Base-by-base conservation (phyloP, 176 grass and related monocot species). In the Musa troglodytarum region DNA sequence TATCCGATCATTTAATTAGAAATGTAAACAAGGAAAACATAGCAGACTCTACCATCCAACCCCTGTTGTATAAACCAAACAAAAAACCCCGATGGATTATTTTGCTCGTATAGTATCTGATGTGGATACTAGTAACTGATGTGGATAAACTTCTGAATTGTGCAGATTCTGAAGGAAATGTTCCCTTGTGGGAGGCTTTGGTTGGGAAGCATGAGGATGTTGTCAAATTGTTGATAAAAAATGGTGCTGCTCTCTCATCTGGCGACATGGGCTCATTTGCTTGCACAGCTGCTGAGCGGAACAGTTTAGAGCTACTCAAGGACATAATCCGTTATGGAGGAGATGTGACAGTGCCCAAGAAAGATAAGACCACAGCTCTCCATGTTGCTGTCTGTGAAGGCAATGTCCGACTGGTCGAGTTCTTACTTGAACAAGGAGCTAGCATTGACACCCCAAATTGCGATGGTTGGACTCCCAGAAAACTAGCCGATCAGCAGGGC, bases 121-220 rank as follows among this genome's bases (percentile, higher is more conserved):
- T 22, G 22, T 22, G 22, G 22, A 22, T 22, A 22, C 22, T 22
- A 22, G 22, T 22, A 6, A 43, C 34, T 43, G 34, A 43, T 43
- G 34, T 43, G 34, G 34, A 43, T 43, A 43, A 43, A 43, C 34
- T 6, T 43, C 34, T 43, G 34, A 43, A 43, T 6, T 43, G 34
- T 65, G 52, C 83, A 96, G 93, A 96, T 68, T 77, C 69, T 1
- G 89, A 90, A 62, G 93, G 87, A 86, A 96, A 75, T 14, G 93
- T 90, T 53, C 93, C 93, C 0, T 74, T 96, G 49, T 89, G 93
- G 89, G 89, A 92, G 71, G 93, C 93, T 69, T 10, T 92, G 50
- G 76, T 83, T 80, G 85, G 76, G 17, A 88, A 83, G 56, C 89
- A 96, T 22, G 74, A 84, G 14, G 49, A 73, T 53, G 87, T 92